Evolutionary conservation across 2,329 filamentous ascomycete genomes (phyloP).

Genomic region (Clonostachys solani): DNA sequence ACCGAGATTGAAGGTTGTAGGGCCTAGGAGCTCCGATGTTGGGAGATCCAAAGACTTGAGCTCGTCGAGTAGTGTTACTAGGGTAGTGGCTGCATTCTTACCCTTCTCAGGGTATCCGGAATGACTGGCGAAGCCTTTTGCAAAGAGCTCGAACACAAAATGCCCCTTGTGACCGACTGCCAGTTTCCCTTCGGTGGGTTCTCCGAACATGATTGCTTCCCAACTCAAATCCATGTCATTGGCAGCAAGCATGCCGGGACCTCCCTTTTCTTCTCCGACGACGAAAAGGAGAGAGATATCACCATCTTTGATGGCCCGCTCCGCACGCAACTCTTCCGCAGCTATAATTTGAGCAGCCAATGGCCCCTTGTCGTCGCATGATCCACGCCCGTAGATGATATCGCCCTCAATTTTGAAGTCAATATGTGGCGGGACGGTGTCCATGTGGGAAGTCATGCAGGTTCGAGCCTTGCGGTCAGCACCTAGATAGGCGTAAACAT

Average conservation of each 20-base stretch:
- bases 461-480: conserved; percentile 43
- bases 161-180: conserved; percentile 70
- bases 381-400: conserved; percentile 54
- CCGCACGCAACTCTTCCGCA: conserved; percentile 20
- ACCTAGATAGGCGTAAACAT: conserved; percentile 64
- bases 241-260: conserved; percentile 57
- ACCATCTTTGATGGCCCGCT: conserved; percentile 16
- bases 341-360: conserved; percentile 69
- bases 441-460: conserved; percentile 70
- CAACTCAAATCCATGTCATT: conserved; percentile 44
- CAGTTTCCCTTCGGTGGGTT: conserved; percentile 68
- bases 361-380: conserved; percentile 60
- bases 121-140: conserved; percentile 54
- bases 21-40: conserved; percentile 4
- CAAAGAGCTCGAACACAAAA: conserved; percentile 50
- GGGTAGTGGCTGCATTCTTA: conserved; percentile 6
- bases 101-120: conserved; percentile 11
- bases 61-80: conserved; percentile 9
- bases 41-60: conserved; percentile 9
- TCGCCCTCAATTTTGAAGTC: conserved; percentile 52
- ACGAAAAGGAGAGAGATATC: conserved; percentile 43
- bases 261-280: conserved; percentile 65
- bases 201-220: conserved; percentile 66
- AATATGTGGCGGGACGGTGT: conserved; percentile 65
- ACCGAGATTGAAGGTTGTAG: conserved; percentile 7